phyloP scores from a whole-genome alignment of 306 rosid genomes.

The Rosa multiflora region DNA sequence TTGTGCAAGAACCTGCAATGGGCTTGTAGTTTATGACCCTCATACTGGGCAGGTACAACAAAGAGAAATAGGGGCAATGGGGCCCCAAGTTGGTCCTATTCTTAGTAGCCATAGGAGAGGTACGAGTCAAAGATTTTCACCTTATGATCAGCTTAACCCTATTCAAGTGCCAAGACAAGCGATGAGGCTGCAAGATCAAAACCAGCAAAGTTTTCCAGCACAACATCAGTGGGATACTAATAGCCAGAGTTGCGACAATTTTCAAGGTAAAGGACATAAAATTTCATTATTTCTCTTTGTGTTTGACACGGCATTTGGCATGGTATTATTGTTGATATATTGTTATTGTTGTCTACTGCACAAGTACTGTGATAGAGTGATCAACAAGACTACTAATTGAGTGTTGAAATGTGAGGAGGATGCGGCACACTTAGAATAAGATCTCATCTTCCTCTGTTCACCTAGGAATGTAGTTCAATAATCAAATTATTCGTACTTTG shows the following conservation, averaged over 20 bases:
- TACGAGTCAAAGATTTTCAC: not conserved
- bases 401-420: not conserved
- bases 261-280: not conserved
- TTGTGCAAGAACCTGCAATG: not conserved
- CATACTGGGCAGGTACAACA: not conserved
- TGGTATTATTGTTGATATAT: not conserved
- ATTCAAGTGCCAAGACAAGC: not conserved
- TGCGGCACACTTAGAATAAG: not conserved
- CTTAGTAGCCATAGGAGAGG: not conserved
- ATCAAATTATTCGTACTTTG: no score
- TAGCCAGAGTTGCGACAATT: not conserved
- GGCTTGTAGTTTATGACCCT: not conserved
- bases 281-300: not conserved
- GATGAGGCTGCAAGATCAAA: constrained; percentile 7
- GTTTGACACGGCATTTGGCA: not conserved
- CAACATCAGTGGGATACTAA: not conserved
- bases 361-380: not conserved
- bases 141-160: constrained; percentile 3
- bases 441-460: no score
- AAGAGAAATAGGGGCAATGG: not conserved
- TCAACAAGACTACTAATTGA: not conserved
- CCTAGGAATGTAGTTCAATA: no score
- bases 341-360: not conserved
- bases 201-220: not conserved
- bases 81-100: not conserved